Percentiles rank a stretch among this genome's conserved stretches.
Conservation (phyloP, 1,139 yeast genomes). For the Pichia sp. region DNA sequence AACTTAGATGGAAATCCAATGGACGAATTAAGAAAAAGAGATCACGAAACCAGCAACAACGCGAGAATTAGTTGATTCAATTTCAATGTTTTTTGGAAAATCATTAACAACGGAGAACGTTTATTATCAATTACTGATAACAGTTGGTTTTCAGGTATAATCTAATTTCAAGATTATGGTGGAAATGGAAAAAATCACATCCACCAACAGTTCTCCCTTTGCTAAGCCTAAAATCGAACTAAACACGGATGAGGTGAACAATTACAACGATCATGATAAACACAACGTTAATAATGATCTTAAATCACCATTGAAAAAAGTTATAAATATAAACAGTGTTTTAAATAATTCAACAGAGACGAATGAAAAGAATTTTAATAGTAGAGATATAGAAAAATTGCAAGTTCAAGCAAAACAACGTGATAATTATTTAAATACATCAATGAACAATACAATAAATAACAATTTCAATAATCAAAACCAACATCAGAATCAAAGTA, state of each 20-base stretch:
- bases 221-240: background rate
- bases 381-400: slow-evolving; percentile 9
- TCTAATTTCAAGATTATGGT: background rate
- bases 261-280: background rate
- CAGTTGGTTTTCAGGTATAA: background rate
- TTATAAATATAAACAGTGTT: background rate
- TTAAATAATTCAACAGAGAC: background rate
- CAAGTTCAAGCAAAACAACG: slow-evolving; percentile 7
- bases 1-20: too few relatives aligned
- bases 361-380: background rate
- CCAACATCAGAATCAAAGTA: too few relatives aligned
- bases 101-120: too few relatives aligned
- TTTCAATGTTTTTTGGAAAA: too few relatives aligned
- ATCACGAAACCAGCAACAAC: too few relatives aligned
- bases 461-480: background rate
- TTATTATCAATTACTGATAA: too few relatives aligned
- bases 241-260: background rate
- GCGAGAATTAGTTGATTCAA: too few relatives aligned
- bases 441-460: background rate
- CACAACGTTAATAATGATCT: background rate
- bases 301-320: background rate
- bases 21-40: too few relatives aligned
- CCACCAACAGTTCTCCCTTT: background rate
- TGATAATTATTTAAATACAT: slow-evolving; percentile 6
- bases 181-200: background rate